phyloP scores from a whole-genome alignment of 768 basidiomycete genomes.

The Hypholoma sublateritium region DNA sequence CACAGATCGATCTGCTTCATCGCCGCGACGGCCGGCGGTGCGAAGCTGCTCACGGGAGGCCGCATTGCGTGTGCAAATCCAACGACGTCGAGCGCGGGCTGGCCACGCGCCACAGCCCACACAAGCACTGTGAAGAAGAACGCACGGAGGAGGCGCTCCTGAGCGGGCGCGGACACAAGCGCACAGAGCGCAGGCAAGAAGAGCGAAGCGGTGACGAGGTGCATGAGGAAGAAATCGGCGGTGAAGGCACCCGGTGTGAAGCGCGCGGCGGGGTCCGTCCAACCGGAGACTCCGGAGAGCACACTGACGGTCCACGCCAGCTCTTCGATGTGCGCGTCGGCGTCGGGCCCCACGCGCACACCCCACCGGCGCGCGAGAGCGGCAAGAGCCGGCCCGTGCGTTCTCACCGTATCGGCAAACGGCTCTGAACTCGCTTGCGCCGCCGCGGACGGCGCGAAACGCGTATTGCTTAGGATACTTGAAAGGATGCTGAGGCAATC shows the following conservation, averaged over 20 bases:
- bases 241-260: conserved; percentile 33
- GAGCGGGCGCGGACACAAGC: conserved; percentile 38
- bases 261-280: conserved; percentile 30
- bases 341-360: conserved; percentile 27
- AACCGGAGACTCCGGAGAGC: conserved; percentile 59
- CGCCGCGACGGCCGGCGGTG: conserved; percentile 29
- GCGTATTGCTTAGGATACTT: conserved; percentile 51
- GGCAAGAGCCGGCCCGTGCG: conserved; percentile 39
- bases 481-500: conserved; percentile 35
- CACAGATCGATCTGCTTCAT: conserved; percentile 43
- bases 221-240: conserved; percentile 63
- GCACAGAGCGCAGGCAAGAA: conserved; percentile 55
- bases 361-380: conserved; percentile 46
- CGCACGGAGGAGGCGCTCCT: conserved; percentile 52
- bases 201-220: conserved; percentile 62
- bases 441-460: conserved; percentile 25
- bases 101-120: conserved; percentile 60
- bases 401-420: conserved; percentile 33
- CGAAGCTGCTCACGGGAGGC: conserved; percentile 16
- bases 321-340: conserved; percentile 52
- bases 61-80: conserved; percentile 39
- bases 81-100: conserved; percentile 46
- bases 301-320: conserved; percentile 53
- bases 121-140: conserved; percentile 54
- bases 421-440: conserved; percentile 18